These are phyloP conservation scores for Agrostemma githago DNA, from an alignment of 148 eudicot species.

Conservation along the genomic window DNA sequence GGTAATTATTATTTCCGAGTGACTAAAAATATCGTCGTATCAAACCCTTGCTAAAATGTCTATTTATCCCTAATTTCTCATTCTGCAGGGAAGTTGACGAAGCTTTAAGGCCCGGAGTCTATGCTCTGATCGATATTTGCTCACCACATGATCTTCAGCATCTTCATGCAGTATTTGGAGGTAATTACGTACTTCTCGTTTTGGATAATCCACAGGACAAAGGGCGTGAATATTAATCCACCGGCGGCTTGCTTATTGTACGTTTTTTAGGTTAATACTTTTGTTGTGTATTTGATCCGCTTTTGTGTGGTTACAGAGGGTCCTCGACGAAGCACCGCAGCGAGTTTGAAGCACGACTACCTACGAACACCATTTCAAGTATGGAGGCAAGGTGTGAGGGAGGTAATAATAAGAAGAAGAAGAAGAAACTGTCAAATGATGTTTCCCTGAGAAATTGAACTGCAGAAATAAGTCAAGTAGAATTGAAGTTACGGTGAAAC, in stretches of 20 bases:
- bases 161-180: slow-evolving; percentile 80
- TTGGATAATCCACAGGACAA: not conserved
- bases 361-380: slow-evolving; percentile 67
- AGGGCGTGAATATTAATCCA: too few species aligned
- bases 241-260: not conserved
- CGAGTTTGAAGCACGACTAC: slow-evolving; percentile 70
- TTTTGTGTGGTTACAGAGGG: slow-evolving; percentile 57
- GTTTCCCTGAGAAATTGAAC: too few species aligned
- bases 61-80: not conserved
- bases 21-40: too few species aligned
- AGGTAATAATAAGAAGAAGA: too few species aligned
- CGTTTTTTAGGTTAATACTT: too few species aligned
- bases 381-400: slow-evolving; percentile 79
- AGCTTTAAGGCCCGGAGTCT: slow-evolving; percentile 79
- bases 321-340: slow-evolving; percentile 86
- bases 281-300: not conserved
- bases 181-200: slow-evolving; percentile 28
- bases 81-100: slow-evolving; percentile 71
- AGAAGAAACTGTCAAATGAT: not conserved
- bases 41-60: not conserved
- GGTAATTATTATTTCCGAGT: slow-evolving; percentile 30
- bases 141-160: slow-evolving; percentile 72
- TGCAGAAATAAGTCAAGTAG: too few species aligned
- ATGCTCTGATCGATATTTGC: slow-evolving; percentile 80
- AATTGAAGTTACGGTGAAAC: too few species aligned